Evolutionary conservation across 345 rosid genomes (phyloP).

Genomic region (Eucalyptus victrix): DNA sequence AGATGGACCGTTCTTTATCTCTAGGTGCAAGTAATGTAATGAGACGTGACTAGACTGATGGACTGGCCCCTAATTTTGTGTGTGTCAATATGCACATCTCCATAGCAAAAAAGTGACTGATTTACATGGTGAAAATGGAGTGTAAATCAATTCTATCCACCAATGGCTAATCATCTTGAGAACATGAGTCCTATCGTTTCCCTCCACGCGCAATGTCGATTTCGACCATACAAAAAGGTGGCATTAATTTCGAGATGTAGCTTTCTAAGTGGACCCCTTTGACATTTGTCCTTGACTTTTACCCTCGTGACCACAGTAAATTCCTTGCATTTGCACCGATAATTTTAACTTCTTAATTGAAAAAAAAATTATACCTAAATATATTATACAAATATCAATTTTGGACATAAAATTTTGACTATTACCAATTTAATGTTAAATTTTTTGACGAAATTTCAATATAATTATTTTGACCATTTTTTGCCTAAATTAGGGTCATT

Average conservation of each 20-base stretch:
- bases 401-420: not conserved
- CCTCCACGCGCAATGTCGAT: not conserved
- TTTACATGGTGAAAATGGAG: not conserved
- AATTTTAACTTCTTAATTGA: not conserved
- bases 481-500: no score
- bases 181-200: not conserved
- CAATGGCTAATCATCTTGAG: no score
- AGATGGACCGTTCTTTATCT: not conserved
- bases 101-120: not conserved
- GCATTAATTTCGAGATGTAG: not conserved
- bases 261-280: not conserved
- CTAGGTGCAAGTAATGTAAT: not conserved
- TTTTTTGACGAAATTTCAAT: not conserved
- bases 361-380: not conserved
- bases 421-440: not conserved
- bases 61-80: not conserved
- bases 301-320: not conserved
- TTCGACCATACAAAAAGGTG: not conserved
- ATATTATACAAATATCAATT: not conserved
- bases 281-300: not conserved
- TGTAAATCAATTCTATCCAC: not conserved
- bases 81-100: not conserved
- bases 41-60: not conserved
- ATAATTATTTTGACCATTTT: not conserved
- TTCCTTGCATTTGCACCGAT: fast-evolving